A percentile compares a stretch with the other conserved stretches of the same genome.
phyloP scores from a whole-genome alignment of 1,139 yeast genomes.

The Suhomyces wounanorum region DNA sequence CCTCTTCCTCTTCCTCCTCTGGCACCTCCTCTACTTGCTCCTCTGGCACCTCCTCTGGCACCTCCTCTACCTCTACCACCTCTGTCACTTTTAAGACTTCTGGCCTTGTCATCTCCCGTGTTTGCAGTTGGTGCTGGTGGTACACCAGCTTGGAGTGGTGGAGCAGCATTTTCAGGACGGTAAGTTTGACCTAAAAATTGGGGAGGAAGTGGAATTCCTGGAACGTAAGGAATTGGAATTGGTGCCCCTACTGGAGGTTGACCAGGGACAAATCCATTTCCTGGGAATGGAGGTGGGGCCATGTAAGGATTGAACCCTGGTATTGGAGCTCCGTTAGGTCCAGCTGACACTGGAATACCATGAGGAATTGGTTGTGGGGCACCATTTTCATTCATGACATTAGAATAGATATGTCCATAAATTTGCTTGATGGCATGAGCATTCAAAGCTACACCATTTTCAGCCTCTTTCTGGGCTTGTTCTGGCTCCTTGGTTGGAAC shows the following conservation, averaged over 20 bases:
- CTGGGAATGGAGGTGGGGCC: slow-evolving; percentile 12
- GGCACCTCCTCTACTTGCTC: slow-evolving; percentile 9
- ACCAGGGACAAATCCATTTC: slow-evolving; percentile 12
- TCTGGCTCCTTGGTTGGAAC: slow-evolving; percentile 18
- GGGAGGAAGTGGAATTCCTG: slow-evolving; percentile 37
- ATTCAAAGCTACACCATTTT: slow-evolving; percentile 27
- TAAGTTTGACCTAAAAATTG: slow-evolving; percentile 29
- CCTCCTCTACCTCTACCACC: slow-evolving; percentile 24
- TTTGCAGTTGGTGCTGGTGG: slow-evolving; percentile 12
- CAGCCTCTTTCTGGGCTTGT: slow-evolving; percentile 29
- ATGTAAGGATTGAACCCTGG: slow-evolving; percentile 4
- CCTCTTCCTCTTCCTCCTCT: slow-evolving; percentile 10
- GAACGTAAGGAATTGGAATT: slow-evolving; percentile 24
- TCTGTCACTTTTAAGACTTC: slow-evolving; percentile 28
- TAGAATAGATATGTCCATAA: slow-evolving; percentile 50
- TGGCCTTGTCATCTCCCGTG: slow-evolving; percentile 12
- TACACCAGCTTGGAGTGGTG: not conserved
- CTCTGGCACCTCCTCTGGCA: slow-evolving; percentile 20
- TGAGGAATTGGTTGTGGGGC: slow-evolving; percentile 15
- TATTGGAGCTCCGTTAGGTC: not conserved
- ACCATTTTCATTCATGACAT: slow-evolving; percentile 44
- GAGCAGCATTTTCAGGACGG: slow-evolving; percentile 3
- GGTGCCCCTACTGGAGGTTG: slow-evolving; percentile 12
- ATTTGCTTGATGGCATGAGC: slow-evolving; percentile 50
- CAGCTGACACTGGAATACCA: slow-evolving; percentile 12